Evolutionary conservation across 225 moss, liverwort and hornwort genomes (phyloP), one percentile per base, ranked within the genome.

Genomic region (Takakia lepidozioides): DNA sequence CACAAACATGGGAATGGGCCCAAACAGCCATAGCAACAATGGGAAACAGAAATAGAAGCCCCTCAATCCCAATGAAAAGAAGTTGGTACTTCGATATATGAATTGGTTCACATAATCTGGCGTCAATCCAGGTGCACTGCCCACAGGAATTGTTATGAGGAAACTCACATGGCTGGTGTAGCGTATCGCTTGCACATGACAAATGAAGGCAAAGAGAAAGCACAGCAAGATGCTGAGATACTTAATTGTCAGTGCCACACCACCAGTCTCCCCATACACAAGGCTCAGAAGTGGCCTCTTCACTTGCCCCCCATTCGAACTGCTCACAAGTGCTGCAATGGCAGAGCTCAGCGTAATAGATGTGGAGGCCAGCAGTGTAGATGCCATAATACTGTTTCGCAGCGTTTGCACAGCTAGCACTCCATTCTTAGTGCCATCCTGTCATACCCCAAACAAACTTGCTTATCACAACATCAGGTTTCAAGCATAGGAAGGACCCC

Each of bases 321-420:
- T 87, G 57, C 82, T 64, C 19, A 80, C 73, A 15, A 92, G 54
- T 13, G 82, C 80, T 54, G 65, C 92, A 4, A 92, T 69, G 47
- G 88, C 8, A 27, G 87, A 82, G 61, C 87, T 78, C 46, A 92
- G 57, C 3, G 87, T 92, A 39, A 92, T 92, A 38, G 87, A 78
- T 25, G 87, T 92, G 24, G 88, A 85, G 3, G 92, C 87, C 2
- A 92, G 74, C 17, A 92, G 67, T 4, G 85, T 83, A 18, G 87
- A 85, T 5, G 87, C 92, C 92, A 92, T 92, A 48, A 92, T 92
- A 68, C 80, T 88, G 68, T 92, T 92, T 19, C 92, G 79, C 9
- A 92, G 74, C 3, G 92, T 92, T 49, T 92, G 92, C 23, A 92
- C 77, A 24, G 75, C 92, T 53, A 92, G 51, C 20, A 92, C 70